Evolutionary conservation across 2,329 filamentous ascomycete species (phyloP).

Genomic region (Colletotrichum lini): DNA sequence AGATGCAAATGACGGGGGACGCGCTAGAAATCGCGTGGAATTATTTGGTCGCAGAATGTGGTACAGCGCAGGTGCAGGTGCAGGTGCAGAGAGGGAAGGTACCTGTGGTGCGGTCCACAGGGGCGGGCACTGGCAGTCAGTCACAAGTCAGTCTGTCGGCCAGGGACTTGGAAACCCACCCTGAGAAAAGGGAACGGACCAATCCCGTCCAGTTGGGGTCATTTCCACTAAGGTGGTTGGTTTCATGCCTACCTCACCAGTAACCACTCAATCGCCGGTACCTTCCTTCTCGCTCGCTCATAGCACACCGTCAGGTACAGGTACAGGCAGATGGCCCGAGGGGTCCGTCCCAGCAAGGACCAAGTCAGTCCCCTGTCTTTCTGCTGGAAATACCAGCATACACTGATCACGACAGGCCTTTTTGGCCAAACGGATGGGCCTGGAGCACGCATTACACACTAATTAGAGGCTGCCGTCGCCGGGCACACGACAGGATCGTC

Average conservation of each 20-base stretch:
- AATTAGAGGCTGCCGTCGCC: constrained; percentile 13
- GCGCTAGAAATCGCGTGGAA: constrained; percentile 43
- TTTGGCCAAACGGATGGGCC: constrained; percentile 11
- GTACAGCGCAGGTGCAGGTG: constrained; percentile 24
- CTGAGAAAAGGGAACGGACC: constrained; percentile 11
- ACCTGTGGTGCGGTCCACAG: constrained; percentile 7
- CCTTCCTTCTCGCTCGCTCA: not conserved
- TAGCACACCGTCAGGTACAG: constrained; percentile 13
- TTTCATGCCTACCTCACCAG: constrained; percentile 38
- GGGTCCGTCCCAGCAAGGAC: constrained; percentile 9
- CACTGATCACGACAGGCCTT: constrained; percentile 13
- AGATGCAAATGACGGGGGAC: constrained; percentile 40
- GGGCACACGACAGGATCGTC: constrained; percentile 26
- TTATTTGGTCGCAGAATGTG: constrained; percentile 32
- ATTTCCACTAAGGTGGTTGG: constrained; percentile 28
- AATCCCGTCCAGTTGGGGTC: constrained; percentile 10
- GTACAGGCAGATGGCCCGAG: not conserved
- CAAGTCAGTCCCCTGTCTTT: constrained; percentile 28
- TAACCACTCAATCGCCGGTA: not conserved
- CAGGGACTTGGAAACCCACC: not conserved
- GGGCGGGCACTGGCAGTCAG: not conserved
- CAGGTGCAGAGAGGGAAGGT: constrained; percentile 1
- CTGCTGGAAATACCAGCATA: constrained; percentile 17
- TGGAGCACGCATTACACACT: constrained; percentile 36
- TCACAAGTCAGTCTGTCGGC: constrained; percentile 16